Conservation (phyloP, 2,329 filamentous ascomycete species). For the Xylariaceae sp. region DNA sequence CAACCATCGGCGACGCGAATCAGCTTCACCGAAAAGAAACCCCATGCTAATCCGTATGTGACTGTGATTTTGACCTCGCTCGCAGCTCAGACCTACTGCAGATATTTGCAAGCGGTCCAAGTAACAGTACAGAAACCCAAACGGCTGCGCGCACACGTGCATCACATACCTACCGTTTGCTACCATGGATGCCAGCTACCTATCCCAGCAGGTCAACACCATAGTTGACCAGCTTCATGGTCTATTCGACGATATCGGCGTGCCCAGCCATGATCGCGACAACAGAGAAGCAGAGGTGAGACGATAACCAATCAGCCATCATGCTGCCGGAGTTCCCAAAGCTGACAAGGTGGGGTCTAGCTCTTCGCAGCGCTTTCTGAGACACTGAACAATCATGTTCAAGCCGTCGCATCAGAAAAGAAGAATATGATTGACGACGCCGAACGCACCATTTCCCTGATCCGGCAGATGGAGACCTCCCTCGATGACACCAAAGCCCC, state of each 20-base stretch:
- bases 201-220: slow-evolving; percentile 90
- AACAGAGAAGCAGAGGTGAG: slow-evolving; percentile 81
- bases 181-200: slow-evolving; percentile 81
- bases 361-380: slow-evolving; percentile 89
- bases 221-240: slow-evolving; percentile 92
- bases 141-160: slow-evolving; percentile 6
- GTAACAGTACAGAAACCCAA: slow-evolving; percentile 1
- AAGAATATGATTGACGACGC: slow-evolving; percentile 87
- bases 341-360: slow-evolving; percentile 43
- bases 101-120: slow-evolving; percentile 1
- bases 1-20: neutral
- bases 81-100: neutral
- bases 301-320: slow-evolving; percentile 14
- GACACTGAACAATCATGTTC: slow-evolving; percentile 85
- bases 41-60: slow-evolving; percentile 16
- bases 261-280: slow-evolving; percentile 90
- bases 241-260: slow-evolving; percentile 95
- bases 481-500: slow-evolving; percentile 70
- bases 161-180: neutral
- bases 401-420: slow-evolving; percentile 80
- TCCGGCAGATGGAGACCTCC: slow-evolving; percentile 90
- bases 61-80: slow-evolving; percentile 6
- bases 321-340: neutral
- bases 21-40: slow-evolving; percentile 1
- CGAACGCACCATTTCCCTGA: slow-evolving; percentile 74